Base-by-base conservation (phyloP, 164 flowering plant genomes). In the Stephania yunnanensis region DNA sequence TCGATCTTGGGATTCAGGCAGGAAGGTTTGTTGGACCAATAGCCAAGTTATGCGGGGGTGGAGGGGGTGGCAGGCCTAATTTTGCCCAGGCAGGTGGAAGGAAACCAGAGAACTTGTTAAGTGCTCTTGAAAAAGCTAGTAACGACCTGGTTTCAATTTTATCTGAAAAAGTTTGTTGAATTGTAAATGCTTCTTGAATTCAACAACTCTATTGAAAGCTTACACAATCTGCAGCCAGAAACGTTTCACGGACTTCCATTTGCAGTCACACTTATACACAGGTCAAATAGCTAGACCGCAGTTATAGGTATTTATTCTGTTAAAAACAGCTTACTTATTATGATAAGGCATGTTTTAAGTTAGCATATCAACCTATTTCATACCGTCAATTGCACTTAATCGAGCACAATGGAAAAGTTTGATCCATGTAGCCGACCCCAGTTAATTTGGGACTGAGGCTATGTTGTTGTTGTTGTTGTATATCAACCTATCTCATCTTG, bases 81-180 rank as follows among this genome's bases (percentile, higher is more conserved):
- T 89, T 95, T 75, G 98, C 99, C 71, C 98, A 95, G 84, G 99
- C 99, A 63, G 99, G 99, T 61, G 98, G 99, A 67, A 88, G 89
- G 79, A 88, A 91, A 85, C 99, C 97, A 13, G 96, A 91, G 82
- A 91, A 95, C 58, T 81, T 95, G 79, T 46, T 68, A 10, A 72
- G 69, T 76, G 98, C 98, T 20, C 89, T 95, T 63, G 94, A 87
- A 68, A 88, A 87, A 73, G 98, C 98, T n/a, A 86, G 85, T 68
- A 82, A 83, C 31, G 91, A 91, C 72, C 87, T 93, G 61, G 73
- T 89, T 29, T 76, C 87, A 9, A 42, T 80, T 72, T 80, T 91
- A 10, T 80, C 92, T 5, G 85, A 85, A 71, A 89, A 87, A 68
- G 80, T 85, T 76, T 80, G 81, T 76, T 87, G 85, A 89, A 68